Percentiles rank a stretch among this genome's conserved stretches.
These are phyloP conservation scores for Silene uniflora DNA, from an alignment of 148 eudicot genomes.

Conservation along the genomic window DNA sequence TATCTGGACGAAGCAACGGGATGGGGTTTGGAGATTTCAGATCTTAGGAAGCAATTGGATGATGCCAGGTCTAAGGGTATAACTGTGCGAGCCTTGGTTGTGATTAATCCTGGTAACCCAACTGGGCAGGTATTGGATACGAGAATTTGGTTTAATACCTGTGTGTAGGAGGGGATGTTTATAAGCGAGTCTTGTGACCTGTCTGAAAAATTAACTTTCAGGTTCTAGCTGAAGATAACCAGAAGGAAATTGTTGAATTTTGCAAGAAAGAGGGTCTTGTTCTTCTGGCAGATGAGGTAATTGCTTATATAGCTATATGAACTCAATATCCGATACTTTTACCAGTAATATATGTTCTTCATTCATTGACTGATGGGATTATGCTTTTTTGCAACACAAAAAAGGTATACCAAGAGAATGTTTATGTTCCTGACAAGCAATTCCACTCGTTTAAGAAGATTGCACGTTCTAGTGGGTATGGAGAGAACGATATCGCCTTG, in stretches of 20 bases:
- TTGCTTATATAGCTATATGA: conserved; percentile 2
- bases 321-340: not conserved
- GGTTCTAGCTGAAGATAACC: conserved; percentile 92
- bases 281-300: conserved; percentile 92
- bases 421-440: conserved; percentile 78
- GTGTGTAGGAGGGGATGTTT: not conserved
- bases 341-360: not conserved
- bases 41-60: conserved; percentile 69
- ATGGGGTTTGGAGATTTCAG: conserved; percentile 85
- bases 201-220: conserved; percentile 25
- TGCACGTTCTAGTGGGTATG: conserved; percentile 76
- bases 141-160: not conserved
- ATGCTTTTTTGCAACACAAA: conserved; percentile 1
- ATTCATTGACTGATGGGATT: not conserved
- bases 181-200: conserved; percentile 6
- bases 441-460: conserved; percentile 92
- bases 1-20: conserved; percentile 91
- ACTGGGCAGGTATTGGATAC: conserved; percentile 68
- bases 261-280: conserved; percentile 90
- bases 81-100: conserved; percentile 86
- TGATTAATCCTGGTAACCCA: conserved; percentile 96
- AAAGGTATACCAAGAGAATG: conserved; percentile 96
- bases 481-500: conserved; percentile 66
- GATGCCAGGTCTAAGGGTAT: conserved; percentile 72
- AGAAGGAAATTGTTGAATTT: conserved; percentile 72